Evolutionary conservation across 2,329 filamentous ascomycete species (phyloP).

Genomic region (Hypocreales sp.): DNA sequence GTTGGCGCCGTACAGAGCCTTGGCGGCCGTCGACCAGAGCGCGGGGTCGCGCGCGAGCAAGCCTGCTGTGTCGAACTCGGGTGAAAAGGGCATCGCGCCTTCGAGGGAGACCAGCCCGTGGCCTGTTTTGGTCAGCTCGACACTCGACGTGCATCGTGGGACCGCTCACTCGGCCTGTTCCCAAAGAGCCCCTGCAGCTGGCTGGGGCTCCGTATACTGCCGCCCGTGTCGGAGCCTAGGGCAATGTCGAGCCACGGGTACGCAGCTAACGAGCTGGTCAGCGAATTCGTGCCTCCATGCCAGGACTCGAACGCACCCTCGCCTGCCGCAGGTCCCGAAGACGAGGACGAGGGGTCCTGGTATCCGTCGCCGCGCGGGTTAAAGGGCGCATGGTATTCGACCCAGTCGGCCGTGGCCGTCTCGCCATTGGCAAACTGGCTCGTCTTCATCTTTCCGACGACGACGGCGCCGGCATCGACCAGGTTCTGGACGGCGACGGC

Average conservation of each 20-base stretch:
- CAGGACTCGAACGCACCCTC: conserved; percentile 3
- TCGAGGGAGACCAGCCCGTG: conserved; percentile 22
- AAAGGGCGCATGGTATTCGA: conserved; percentile 22
- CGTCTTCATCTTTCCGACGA: conserved; percentile 30
- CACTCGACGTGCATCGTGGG: too few relatives aligned
- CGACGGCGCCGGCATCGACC: conserved; percentile 38
- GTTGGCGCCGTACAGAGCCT: conserved; percentile 15
- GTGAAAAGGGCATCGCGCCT: conserved; percentile 22
- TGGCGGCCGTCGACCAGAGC: conserved; percentile 16
- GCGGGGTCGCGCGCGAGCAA: conserved; percentile 21
- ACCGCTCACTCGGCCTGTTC: conserved; percentile 21
- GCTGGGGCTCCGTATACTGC: conserved; percentile 28
- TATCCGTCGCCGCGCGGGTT: conserved; percentile 32
- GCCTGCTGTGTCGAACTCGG: conserved; percentile 26
- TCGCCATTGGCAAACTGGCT: conserved; percentile 26
- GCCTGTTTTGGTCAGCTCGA: conserved; percentile 3
- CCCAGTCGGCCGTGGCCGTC: conserved; percentile 28
- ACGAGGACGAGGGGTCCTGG: conserved; percentile 25
- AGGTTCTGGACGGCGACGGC: conserved; percentile 37
- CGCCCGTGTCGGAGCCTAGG: conserved; percentile 28
- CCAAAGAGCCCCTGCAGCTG: conserved; percentile 27
- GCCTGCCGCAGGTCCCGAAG: conserved; percentile 11
- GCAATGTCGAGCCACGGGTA: conserved; percentile 30
- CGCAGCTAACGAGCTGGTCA: too few relatives aligned
- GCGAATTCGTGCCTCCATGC: too few relatives aligned